Conservation (phyloP, 495 filamentous ascomycete genomes). For the Penicillium ochrochloron region DNA sequence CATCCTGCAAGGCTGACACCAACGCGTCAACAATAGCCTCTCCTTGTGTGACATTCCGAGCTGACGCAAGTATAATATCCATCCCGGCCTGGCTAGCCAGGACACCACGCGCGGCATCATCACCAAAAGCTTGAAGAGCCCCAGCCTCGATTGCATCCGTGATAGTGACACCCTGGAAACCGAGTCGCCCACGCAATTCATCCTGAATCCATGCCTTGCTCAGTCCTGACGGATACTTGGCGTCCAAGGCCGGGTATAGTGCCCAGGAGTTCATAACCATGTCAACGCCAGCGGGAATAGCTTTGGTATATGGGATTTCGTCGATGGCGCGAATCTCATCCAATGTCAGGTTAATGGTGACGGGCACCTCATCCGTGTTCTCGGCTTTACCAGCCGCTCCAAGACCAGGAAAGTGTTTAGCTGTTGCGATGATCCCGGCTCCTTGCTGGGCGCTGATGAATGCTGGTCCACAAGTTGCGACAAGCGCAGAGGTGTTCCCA, state of each 20-base stretch:
- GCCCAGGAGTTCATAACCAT: slow-evolving; percentile 47
- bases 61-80: slow-evolving; percentile 41
- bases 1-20: slow-evolving; percentile 30
- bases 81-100: slow-evolving; percentile 37
- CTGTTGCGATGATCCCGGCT: slow-evolving; percentile 38
- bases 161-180: slow-evolving; percentile 38
- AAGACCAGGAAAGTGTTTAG: slow-evolving; percentile 42
- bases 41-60: slow-evolving; percentile 37
- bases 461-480: slow-evolving; percentile 29
- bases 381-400: slow-evolving; percentile 26
- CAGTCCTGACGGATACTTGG: slow-evolving; percentile 35
- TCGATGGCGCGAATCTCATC: slow-evolving; percentile 33
- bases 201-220: slow-evolving; percentile 36
- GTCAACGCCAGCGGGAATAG: slow-evolving; percentile 36
- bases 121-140: slow-evolving; percentile 32
- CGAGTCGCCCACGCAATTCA: slow-evolving; percentile 37
- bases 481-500: slow-evolving; percentile 31
- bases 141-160: slow-evolving; percentile 45
- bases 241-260: slow-evolving; percentile 38
- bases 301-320: slow-evolving; percentile 31
- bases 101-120: slow-evolving; percentile 28
- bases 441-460: slow-evolving; percentile 39
- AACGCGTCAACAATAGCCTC: slow-evolving; percentile 31
- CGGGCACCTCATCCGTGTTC: slow-evolving; percentile 40
- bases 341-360: slow-evolving; percentile 33